Evolutionary conservation across 2,329 filamentous ascomycete genomes (phyloP), one percentile per base, ranked within the genome.

Genomic region (Phoma sp.): DNA sequence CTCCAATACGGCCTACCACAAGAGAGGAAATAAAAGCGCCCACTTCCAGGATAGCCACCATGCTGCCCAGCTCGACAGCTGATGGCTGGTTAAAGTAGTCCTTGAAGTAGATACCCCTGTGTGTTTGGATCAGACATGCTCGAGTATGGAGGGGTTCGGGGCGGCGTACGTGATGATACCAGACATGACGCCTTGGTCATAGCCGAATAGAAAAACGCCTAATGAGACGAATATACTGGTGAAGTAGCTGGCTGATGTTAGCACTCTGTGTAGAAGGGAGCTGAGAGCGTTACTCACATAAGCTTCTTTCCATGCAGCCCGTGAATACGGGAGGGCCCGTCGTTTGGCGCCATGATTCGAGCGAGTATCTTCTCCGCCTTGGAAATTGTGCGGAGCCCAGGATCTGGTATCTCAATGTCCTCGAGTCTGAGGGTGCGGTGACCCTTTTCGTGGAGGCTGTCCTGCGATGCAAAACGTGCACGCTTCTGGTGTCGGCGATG

Each of bases 41-140:
- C 48, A 98, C 82, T 78, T 97, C 94, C 55, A 99, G 84, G 68
- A 99, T 98, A 63, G 95, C 94, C 54, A 99, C 95, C 89, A 98
- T 98, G 25, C 93, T 98, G 56, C 94, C 95, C 55, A 99, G 88
- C 74, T 96, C 87, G 41, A 92, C 91, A 67, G 86, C 85, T 22
- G 91, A 89, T 19, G 95, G 95, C 68, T 98, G 87, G 69, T 93
- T 83, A 78, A 99, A 98, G 76, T 96, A 96, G 73, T 93, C 87
- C 75, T 88, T 91, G 75, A 99, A 99, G 75, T 89, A 90, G 9
- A 86, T 84, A 61, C 93, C 93, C 54, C 93, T 97, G 70, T 67
- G 51, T 33, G 49, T 47, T 64, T 65, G 33, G 13, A 32, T 71
- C 63, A 75, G 70, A 67, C 48, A 52, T 59, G 54, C 19, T 61